These are phyloP conservation scores for Cicer cuneatum DNA, from an alignment of 306 rosid species.

Conservation along the genomic window DNA sequence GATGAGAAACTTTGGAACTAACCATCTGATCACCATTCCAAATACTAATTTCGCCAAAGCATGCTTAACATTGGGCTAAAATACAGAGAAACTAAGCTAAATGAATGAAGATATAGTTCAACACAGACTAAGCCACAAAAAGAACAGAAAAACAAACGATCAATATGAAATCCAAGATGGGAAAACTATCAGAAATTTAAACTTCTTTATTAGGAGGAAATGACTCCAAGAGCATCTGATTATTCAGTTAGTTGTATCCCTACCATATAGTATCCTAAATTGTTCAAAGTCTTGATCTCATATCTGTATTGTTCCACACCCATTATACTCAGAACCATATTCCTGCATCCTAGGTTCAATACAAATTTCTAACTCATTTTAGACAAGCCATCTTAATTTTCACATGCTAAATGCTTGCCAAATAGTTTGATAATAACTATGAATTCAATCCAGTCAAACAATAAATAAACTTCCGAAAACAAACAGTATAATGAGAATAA, in stretches of 20 bases:
- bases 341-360: constrained; percentile 28
- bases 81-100: neutral
- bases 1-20: constrained; percentile 11
- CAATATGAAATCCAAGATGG: constrained; percentile 24
- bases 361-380: constrained; percentile 22
- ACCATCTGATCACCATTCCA: neutral
- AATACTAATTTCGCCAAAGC: constrained; percentile 19
- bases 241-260: constrained; percentile 30
- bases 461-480: constrained; percentile 6
- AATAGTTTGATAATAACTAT: constrained; percentile 6
- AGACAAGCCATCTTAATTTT: constrained; percentile 22
- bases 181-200: constrained; percentile 2
- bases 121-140: neutral
- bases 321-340: neutral
- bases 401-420: constrained; percentile 19
- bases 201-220: constrained; percentile 12
- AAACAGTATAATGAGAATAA: constrained; percentile 4
- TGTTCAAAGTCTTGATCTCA: constrained; percentile 4
- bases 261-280: constrained; percentile 1
- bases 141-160: constrained; percentile 18
- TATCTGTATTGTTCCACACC: neutral
- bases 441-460: constrained; percentile 26
- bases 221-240: constrained; percentile 1
- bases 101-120: neutral
- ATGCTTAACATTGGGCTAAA: neutral